Conservation (phyloP, 306 rosid genomes). For the Fragaria nilgerrensis region DNA sequence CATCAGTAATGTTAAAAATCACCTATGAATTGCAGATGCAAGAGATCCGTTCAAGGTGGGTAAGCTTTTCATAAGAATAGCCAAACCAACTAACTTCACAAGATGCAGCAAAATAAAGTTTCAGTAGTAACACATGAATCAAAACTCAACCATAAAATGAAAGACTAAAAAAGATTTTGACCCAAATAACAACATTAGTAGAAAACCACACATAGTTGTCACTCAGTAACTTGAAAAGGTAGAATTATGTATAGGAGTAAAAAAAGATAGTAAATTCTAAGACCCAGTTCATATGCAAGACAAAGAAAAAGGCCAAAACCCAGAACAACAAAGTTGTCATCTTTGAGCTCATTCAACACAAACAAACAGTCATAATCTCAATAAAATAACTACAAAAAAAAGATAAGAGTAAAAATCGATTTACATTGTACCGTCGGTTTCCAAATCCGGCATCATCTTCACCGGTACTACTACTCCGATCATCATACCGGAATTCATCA, state of each 20-base stretch:
- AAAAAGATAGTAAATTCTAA: background rate
- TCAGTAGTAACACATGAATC: background rate
- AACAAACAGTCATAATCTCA: background rate
- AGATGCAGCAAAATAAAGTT: background rate
- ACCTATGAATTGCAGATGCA: background rate
- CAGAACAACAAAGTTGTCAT: background rate
- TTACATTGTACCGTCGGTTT: slow-evolving; percentile 92
- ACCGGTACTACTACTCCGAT: slow-evolving; percentile 26
- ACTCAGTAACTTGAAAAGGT: background rate
- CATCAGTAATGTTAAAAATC: background rate
- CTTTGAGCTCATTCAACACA: background rate
- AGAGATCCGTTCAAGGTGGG: background rate
- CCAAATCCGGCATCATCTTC: slow-evolving; percentile 28
- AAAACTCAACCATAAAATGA: background rate
- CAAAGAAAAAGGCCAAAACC: background rate
- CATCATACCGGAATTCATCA: background rate
- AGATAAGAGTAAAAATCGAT: slow-evolving; percentile 16
- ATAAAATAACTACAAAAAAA: background rate
- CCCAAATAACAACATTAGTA: background rate
- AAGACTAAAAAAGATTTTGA: background rate
- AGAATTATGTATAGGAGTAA: background rate
- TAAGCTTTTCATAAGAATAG: background rate
- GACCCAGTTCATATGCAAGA: background rate
- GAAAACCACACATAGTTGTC: background rate
- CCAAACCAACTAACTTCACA: background rate